A percentile compares a stretch with the other conserved stretches of the same genome.
Conservation (phyloP, 257 asterid species). For the Solanum pinnatisectum region DNA sequence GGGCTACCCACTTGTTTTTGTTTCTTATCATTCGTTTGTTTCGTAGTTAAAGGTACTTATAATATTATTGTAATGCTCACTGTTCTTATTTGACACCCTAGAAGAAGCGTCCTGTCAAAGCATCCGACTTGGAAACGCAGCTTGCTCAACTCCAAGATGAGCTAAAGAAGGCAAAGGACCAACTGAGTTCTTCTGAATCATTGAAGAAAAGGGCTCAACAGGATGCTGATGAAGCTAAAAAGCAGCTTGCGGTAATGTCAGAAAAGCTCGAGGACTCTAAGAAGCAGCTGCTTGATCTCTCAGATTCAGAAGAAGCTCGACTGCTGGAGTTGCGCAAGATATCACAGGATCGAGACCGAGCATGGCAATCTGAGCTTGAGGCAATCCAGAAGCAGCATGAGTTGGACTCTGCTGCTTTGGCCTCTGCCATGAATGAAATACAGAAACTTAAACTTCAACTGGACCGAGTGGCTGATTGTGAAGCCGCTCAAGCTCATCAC, state of each 20-base stretch:
- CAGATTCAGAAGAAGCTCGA: constrained; percentile 70
- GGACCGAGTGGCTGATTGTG: constrained; percentile 45
- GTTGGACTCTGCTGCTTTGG: constrained; percentile 60
- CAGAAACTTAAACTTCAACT: constrained; percentile 68
- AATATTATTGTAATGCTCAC: neutral
- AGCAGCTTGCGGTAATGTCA: constrained; percentile 47
- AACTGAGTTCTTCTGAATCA: constrained; percentile 61
- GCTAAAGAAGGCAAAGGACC: constrained; percentile 59
- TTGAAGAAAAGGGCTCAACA: constrained; percentile 51
- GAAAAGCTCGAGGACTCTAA: constrained; percentile 55
- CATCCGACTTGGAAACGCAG: constrained; percentile 60
- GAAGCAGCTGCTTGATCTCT: constrained; percentile 54
- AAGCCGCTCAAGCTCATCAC: constrained; percentile 51
- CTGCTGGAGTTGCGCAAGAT: constrained; percentile 66
- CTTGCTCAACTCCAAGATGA: constrained; percentile 67
- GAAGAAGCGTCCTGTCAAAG: constrained; percentile 48
- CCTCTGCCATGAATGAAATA: constrained; percentile 63
- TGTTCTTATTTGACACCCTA: constrained; percentile 6
- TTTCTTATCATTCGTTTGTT: neutral
- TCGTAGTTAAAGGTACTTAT: neutral
- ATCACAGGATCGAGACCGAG: constrained; percentile 79
- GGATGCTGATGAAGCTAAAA: constrained; percentile 66
- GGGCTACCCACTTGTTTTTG: neutral
- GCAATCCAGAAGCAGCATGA: constrained; percentile 72
- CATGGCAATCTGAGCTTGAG: constrained; percentile 76